Evolutionary conservation across 345 rosid genomes (phyloP).

Genomic region (Physaria fendleri): DNA sequence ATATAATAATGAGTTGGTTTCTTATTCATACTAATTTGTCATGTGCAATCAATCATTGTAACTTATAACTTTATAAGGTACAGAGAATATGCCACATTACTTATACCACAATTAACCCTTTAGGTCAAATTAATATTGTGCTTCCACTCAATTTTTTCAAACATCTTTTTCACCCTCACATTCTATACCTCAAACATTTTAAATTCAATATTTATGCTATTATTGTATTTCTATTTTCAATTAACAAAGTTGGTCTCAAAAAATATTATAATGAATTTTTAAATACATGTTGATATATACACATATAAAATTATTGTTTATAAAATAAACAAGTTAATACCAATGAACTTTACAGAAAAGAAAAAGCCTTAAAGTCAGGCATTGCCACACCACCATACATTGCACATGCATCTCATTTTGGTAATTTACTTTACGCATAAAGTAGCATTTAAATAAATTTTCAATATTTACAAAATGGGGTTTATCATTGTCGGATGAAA

Average conservation of each 20-base stretch:
- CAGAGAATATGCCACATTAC: conserved; percentile 18
- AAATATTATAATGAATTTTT: background rate
- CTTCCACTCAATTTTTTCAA: background rate
- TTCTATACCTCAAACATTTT: background rate
- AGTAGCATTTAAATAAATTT: background rate
- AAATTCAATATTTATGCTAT: background rate
- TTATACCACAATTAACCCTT: background rate
- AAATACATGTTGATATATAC: background rate
- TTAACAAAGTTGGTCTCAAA: background rate
- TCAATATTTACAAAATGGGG: background rate
- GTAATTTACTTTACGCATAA: conserved; percentile 21
- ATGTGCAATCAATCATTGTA: conserved; percentile 26
- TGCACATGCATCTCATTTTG: conserved; percentile 32
- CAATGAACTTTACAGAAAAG: background rate
- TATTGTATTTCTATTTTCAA: too few relatives aligned
- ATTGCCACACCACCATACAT: conserved; percentile 20
- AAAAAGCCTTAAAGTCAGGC: conserved; percentile 21
- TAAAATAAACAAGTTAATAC: conserved; percentile 1
- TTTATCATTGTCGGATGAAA: conserved; percentile 25
- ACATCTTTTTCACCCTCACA: background rate
- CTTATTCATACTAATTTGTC: conserved; percentile 2
- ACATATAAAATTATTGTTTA: background rate
- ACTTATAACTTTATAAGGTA: conserved; percentile 10
- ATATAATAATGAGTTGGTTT: background rate
- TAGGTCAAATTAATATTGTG: background rate